A percentile compares a stretch with the other conserved stretches of the same genome.
phyloP scores from a whole-genome alignment of 176 grass and related monocot genomes.

The Zizania latifolia region DNA sequence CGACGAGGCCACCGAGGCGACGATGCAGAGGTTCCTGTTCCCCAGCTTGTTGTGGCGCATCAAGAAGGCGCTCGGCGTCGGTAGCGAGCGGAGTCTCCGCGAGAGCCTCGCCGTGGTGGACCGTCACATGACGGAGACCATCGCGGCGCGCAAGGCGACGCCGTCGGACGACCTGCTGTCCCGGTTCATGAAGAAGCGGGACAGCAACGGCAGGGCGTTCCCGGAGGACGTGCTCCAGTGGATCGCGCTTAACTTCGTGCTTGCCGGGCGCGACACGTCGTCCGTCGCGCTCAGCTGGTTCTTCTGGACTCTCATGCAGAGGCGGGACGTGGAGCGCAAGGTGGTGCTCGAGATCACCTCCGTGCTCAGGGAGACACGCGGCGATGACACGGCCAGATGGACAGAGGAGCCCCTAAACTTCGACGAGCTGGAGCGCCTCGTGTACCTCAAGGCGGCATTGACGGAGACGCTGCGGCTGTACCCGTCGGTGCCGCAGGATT shows the following conservation, averaged over 20 bases:
- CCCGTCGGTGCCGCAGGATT: conserved; percentile 89
- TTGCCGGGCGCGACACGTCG: conserved; percentile 89
- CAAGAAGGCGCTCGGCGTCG: conserved; percentile 77
- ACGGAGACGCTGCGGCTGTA: conserved; percentile 82
- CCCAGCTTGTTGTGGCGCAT: conserved; percentile 76
- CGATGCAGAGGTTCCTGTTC: conserved; percentile 75
- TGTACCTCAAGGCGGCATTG: conserved; percentile 82
- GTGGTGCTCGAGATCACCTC: conserved; percentile 62
- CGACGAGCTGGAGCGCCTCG: conserved; percentile 81
- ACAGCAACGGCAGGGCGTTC: conserved; percentile 60
- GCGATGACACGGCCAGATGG: conserved; percentile 56
- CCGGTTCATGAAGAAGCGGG: conserved; percentile 84
- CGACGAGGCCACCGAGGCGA: conserved; percentile 77
- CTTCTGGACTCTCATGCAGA: conserved; percentile 78
- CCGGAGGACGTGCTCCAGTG: conserved; percentile 77
- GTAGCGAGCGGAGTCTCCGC: conserved; percentile 65
- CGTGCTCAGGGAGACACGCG: conserved; percentile 66
- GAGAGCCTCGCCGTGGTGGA: conserved; percentile 78
- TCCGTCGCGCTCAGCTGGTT: conserved; percentile 97
- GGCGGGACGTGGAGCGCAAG: conserved; percentile 62
- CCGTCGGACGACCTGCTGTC: conserved; percentile 89
- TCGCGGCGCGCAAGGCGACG: conserved; percentile 55
- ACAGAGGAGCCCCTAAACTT: conserved; percentile 59
- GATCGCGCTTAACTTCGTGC: conserved; percentile 94
- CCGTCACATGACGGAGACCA: conserved; percentile 67